Evolutionary conservation across 2,329 filamentous ascomycete genomes (phyloP).

Genomic region (Paecilomyces fulvus): DNA sequence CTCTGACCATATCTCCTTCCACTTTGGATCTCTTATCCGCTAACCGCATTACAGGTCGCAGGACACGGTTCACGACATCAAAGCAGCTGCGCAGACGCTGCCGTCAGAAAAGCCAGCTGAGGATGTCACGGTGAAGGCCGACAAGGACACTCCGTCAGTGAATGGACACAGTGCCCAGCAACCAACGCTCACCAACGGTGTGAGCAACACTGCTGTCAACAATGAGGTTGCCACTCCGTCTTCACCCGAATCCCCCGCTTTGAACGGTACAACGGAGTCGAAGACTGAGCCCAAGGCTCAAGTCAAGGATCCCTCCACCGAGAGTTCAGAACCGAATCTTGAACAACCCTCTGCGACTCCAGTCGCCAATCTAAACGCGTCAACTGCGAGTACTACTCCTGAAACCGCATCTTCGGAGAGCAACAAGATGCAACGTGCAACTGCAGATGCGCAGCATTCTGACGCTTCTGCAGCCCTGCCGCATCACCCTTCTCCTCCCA

Average conservation of each 20-base stretch:
- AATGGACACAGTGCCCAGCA: constrained; percentile 22
- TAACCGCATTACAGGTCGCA: constrained; percentile 14
- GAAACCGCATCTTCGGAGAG: not conserved
- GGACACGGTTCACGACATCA: constrained; percentile 15
- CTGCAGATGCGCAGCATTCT: constrained; percentile 4
- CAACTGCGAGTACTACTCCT: not conserved
- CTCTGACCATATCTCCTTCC: not conserved
- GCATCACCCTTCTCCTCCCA: constrained; percentile 22
- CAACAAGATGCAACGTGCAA: constrained; percentile 1
- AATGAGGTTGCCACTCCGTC: constrained; percentile 14
- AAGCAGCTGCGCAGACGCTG: constrained; percentile 12
- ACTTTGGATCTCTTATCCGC: constrained; percentile 2
- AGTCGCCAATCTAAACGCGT: not conserved
- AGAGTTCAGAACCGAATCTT: not conserved
- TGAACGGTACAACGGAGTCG: constrained; percentile 1
- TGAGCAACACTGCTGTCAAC: constrained; percentile 3
- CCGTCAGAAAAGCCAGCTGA: constrained; percentile 5
- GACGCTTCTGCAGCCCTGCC: constrained; percentile 22
- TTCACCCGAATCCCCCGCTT: constrained; percentile 21
- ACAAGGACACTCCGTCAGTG: constrained; percentile 8
- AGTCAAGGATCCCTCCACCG: not conserved
- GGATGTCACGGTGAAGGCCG: constrained; percentile 2
- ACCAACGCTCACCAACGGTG: constrained; percentile 20
- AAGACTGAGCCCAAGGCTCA: not conserved
- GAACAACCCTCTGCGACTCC: not conserved